Conservation (phyloP, 106 monocot genomes). For the Posidonia australis region DNA sequence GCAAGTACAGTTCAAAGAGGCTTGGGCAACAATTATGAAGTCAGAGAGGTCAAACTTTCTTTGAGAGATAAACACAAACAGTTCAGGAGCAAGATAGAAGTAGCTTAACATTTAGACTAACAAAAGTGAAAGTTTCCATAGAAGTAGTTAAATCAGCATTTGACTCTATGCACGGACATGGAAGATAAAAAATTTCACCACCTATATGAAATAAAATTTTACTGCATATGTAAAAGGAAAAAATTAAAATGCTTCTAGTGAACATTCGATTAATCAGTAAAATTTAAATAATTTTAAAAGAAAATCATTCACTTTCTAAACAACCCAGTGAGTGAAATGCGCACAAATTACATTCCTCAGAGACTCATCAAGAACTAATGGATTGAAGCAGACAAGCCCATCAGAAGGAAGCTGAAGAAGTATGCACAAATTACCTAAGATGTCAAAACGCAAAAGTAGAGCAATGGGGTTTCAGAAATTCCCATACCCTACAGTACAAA, state of each 20-base stretch:
- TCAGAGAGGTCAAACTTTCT: not conserved
- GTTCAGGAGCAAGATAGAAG: not conserved
- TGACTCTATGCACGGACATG: too few relatives aligned
- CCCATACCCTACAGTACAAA: not conserved
- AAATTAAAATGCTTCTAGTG: too few relatives aligned
- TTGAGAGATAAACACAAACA: conserved; percentile 8
- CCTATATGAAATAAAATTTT: too few relatives aligned
- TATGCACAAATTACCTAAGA: not conserved
- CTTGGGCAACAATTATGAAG: not conserved
- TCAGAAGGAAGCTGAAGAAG: not conserved
- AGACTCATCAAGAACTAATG: too few relatives aligned
- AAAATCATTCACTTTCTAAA: not conserved
- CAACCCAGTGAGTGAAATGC: too few relatives aligned
- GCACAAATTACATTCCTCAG: too few relatives aligned
- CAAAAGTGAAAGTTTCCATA: not conserved
- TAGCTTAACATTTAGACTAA: not conserved
- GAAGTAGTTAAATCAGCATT: not conserved
- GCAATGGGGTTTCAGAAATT: not conserved
- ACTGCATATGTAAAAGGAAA: too few relatives aligned
- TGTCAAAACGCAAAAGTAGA: not conserved
- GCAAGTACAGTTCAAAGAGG: not conserved
- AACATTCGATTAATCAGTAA: too few relatives aligned
- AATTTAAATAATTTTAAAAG: not conserved
- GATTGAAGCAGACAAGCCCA: too few relatives aligned
- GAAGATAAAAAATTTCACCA: too few relatives aligned